Conservation (phyloP, 2,329 filamentous ascomycete genomes). For the Pseudogymnoascus sp. region DNA sequence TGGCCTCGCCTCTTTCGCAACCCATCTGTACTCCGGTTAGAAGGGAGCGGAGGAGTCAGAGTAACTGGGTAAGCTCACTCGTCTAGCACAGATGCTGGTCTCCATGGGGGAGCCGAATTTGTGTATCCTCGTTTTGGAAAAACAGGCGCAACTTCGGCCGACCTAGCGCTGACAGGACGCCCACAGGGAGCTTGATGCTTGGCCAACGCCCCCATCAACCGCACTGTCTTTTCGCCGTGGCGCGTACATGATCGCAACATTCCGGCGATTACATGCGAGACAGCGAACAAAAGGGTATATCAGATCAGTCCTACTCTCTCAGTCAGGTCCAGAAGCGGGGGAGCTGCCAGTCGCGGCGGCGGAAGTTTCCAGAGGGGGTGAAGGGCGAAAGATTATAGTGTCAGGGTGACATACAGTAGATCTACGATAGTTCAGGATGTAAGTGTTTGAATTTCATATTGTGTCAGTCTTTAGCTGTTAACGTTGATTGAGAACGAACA, state of each 20-base stretch:
- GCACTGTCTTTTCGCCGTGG: slow-evolving; percentile 25
- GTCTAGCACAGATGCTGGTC: slow-evolving; percentile 56
- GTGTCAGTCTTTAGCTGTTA: neutral
- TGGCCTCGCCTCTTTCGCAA: slow-evolving; percentile 83
- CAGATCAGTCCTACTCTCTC: neutral
- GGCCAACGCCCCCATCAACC: slow-evolving; percentile 23
- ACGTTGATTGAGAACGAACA: neutral
- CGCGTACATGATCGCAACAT: slow-evolving; percentile 31
- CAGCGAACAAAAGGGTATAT: neutral
- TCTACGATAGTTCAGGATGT: neutral
- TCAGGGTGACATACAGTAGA: neutral
- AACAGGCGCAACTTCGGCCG: neutral
- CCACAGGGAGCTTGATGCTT: neutral
- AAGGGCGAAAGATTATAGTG: neutral
- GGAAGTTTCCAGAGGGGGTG: too few relatives aligned
- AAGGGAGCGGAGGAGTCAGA: neutral
- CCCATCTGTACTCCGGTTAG: slow-evolving; percentile 58
- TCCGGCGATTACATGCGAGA: slow-evolving; percentile 28
- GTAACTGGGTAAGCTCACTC: slow-evolving; percentile 42
- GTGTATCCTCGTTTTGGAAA: slow-evolving; percentile 10
- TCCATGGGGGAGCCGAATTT: slow-evolving; percentile 42
- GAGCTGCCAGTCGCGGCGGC: neutral
- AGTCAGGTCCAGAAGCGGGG: neutral
- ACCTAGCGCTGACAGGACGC: neutral
- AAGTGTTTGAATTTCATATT: neutral